A percentile compares a stretch with the other conserved stretches of the same genome.
phyloP scores from a whole-genome alignment of 768 basidiomycete genomes.

The Mycena capillaripes region DNA sequence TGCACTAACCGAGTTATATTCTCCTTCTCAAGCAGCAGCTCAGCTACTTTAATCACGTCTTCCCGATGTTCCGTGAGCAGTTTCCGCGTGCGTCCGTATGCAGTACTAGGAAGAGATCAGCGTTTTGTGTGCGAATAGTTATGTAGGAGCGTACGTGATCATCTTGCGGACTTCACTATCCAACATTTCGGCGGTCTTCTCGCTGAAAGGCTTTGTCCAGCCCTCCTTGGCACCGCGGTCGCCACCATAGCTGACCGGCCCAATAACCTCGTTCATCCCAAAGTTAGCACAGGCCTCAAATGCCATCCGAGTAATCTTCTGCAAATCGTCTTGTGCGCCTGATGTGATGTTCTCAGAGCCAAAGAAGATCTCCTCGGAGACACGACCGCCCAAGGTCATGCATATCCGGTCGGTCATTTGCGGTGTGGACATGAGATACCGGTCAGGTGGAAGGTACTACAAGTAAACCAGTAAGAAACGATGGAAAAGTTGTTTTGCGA shows the following conservation, averaged over 20 bases:
- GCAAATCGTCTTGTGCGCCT: conserved; percentile 97
- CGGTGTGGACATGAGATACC: conserved; percentile 94
- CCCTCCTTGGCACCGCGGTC: conserved; percentile 84
- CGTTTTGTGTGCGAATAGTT: not conserved
- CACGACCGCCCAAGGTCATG: conserved; percentile 98
- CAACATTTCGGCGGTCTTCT: conserved; percentile 95
- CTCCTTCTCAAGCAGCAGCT: conserved; percentile 93
- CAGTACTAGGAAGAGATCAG: conserved; percentile 59
- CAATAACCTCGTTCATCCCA: conserved; percentile 96
- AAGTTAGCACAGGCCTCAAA: conserved; percentile 96
- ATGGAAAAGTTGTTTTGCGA: not conserved
- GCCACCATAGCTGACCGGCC: conserved; percentile 97
- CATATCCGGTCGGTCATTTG: conserved; percentile 97
- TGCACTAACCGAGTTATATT: conserved; percentile 87
- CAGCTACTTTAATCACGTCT: conserved; percentile 95
- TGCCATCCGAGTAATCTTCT: conserved; percentile 98
- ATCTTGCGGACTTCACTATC: conserved; percentile 95
- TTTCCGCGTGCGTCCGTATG: conserved; percentile 86
- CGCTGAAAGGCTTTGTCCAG: conserved; percentile 98
- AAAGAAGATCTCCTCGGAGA: conserved; percentile 99
- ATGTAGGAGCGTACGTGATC: conserved; percentile 74
- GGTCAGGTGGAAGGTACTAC: conserved; percentile 94
- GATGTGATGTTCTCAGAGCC: conserved; percentile 93
- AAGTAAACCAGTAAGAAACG: conserved; percentile 31
- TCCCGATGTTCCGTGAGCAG: conserved; percentile 85